Conservation (phyloP, 345 rosid species). For the Hibiscus syriacus region DNA sequence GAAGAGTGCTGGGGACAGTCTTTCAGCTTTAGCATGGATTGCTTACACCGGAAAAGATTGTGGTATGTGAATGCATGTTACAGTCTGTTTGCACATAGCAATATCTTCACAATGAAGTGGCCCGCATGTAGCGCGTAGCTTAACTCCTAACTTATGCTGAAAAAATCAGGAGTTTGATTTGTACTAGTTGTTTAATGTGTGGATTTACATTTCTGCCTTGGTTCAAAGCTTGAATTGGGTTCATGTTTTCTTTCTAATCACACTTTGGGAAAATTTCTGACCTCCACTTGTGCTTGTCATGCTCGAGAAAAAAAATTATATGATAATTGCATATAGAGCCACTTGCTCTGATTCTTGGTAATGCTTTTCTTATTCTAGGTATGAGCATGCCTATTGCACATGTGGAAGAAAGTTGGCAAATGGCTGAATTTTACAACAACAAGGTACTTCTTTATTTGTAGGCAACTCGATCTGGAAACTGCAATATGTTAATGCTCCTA, state of each 20-base stretch:
- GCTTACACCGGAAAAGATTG: slow-evolving; percentile 89
- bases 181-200: slow-evolving; percentile 3
- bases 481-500: not conserved
- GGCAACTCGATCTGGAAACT: not conserved
- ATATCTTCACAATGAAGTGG: not conserved
- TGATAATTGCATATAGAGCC: not conserved
- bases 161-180: not conserved
- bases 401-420: slow-evolving; percentile 99
- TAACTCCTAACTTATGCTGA: not conserved
- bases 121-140: not conserved
- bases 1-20: slow-evolving; percentile 75
- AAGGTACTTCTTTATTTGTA: slow-evolving; percentile 46
- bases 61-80: slow-evolving; percentile 35
- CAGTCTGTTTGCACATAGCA: not conserved
- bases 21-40: slow-evolving; percentile 88
- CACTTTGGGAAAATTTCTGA: not conserved
- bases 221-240: not conserved
- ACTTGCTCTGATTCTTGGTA: slow-evolving; percentile 6
- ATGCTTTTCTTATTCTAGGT: slow-evolving; percentile 40
- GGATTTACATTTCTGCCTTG: not conserved
- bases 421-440: slow-evolving; percentile 95
- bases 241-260: not conserved
- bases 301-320: not conserved
- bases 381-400: slow-evolving; percentile 98
- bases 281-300: not conserved